Conservation (phyloP, 78 protist species). For the Dictyostelium brefeldianum region DNA sequence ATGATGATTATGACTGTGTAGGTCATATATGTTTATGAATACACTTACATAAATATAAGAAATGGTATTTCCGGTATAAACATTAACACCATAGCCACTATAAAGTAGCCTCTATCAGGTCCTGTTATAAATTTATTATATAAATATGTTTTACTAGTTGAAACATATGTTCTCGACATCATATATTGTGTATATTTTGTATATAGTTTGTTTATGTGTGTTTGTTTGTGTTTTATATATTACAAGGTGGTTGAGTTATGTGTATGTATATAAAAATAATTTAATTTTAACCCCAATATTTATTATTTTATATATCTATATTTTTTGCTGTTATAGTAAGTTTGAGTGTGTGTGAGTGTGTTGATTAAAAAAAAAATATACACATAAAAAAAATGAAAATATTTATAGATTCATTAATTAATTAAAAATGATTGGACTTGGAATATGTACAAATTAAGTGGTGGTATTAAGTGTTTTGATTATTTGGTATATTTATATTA, state of each 20-base stretch:
- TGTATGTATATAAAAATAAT: background rate
- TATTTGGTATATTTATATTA: too few species aligned
- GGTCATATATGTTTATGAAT: background rate
- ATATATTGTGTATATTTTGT: background rate
- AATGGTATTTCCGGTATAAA: constrained; percentile 80
- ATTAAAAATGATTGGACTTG: too few species aligned
- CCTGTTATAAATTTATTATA: constrained; percentile 74
- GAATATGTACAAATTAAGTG: too few species aligned
- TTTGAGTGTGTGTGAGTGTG: too few species aligned
- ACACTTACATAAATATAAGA: constrained; percentile 60
- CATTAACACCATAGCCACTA: constrained; percentile 36
- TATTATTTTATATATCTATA: too few species aligned
- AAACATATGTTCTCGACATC: constrained; percentile 36
- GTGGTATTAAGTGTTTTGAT: too few species aligned
- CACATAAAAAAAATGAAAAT: too few species aligned
- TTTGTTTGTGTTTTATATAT: background rate
- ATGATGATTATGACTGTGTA: too few species aligned
- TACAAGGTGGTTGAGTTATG: background rate
- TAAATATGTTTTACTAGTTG: constrained; percentile 29
- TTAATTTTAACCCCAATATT: background rate
- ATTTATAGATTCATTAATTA: too few species aligned
- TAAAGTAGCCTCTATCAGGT: constrained; percentile 67
- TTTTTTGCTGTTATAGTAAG: too few species aligned
- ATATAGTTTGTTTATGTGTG: background rate
- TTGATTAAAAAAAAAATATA: too few species aligned